Conservation (phyloP, 2,329 filamentous ascomycete species). For the Berkeleyomyces basicola region DNA sequence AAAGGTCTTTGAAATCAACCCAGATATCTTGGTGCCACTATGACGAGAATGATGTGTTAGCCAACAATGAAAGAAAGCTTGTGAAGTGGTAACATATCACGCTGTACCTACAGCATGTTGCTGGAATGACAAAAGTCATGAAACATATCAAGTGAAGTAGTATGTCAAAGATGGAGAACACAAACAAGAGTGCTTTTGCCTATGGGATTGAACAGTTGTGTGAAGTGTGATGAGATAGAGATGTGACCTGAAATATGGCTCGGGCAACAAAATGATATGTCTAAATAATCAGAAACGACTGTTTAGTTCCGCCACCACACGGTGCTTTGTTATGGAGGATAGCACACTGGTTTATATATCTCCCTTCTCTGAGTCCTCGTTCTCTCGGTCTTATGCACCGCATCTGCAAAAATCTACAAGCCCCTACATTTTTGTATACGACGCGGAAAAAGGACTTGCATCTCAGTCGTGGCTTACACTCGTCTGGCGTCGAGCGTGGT, state of each 20-base stretch:
- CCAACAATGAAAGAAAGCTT: neutral
- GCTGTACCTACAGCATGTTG: slow-evolving; percentile 11
- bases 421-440: neutral
- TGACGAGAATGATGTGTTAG: neutral
- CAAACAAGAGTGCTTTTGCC: neutral
- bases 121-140: neutral
- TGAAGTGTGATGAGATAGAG: neutral
- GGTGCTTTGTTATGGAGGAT: neutral
- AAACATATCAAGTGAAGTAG: neutral
- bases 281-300: too few species aligned
- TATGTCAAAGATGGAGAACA: neutral
- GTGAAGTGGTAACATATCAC: neutral
- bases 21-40: slow-evolving; percentile 3
- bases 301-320: neutral
- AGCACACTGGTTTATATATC: neutral
- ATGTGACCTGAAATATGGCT: neutral
- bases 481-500: neutral
- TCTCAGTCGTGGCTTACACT: neutral
- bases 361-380: neutral
- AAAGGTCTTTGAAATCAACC: slow-evolving; percentile 7
- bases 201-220: neutral
- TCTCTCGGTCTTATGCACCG: neutral
- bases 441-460: neutral
- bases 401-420: neutral
- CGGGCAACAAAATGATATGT: too few species aligned